Evolutionary conservation across 495 filamentous ascomycete genomes (phyloP).

Genomic region (Neurospora sp.): DNA sequence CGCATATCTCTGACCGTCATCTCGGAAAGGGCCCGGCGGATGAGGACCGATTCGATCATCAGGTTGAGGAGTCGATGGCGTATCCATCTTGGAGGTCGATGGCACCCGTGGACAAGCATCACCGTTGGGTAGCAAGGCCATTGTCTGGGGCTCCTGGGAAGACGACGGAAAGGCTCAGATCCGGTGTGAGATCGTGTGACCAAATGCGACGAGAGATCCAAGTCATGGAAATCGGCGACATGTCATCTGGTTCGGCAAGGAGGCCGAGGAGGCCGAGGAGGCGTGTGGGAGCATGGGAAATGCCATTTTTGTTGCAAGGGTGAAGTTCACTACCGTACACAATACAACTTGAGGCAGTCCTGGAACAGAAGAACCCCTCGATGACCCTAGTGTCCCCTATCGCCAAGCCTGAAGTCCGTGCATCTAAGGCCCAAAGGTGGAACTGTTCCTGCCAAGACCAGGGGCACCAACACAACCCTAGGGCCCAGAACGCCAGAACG

Average conservation of each 20-base stretch:
- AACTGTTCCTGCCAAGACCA: not conserved
- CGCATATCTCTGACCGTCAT: not conserved
- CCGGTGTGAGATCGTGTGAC: slow-evolving; percentile 3
- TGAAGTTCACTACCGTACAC: not conserved
- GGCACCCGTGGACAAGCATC: not conserved
- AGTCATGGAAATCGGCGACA: not conserved
- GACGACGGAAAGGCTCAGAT: slow-evolving; percentile 6
- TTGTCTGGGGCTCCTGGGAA: not conserved
- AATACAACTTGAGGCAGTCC: not conserved
- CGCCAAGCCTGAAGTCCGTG: not conserved
- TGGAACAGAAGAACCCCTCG: not conserved
- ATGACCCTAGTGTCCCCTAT: not conserved
- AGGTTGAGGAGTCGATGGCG: not conserved
- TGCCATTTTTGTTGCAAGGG: not conserved
- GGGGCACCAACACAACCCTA: not conserved
- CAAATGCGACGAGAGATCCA: not conserved
- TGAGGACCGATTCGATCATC: not conserved
- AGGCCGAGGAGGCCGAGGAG: not conserved
- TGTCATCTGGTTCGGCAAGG: not conserved
- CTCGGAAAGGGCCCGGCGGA: not conserved
- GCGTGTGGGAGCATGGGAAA: not conserved
- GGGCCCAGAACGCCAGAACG: not conserved
- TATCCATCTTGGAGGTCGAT: not conserved
- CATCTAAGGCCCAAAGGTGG: not conserved
- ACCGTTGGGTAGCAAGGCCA: not conserved